Percentiles rank a stretch among this genome's conserved stretches.
Conservation (phyloP, 1,284 basidiomycete species). For the Naganishia liquefaciens region DNA sequence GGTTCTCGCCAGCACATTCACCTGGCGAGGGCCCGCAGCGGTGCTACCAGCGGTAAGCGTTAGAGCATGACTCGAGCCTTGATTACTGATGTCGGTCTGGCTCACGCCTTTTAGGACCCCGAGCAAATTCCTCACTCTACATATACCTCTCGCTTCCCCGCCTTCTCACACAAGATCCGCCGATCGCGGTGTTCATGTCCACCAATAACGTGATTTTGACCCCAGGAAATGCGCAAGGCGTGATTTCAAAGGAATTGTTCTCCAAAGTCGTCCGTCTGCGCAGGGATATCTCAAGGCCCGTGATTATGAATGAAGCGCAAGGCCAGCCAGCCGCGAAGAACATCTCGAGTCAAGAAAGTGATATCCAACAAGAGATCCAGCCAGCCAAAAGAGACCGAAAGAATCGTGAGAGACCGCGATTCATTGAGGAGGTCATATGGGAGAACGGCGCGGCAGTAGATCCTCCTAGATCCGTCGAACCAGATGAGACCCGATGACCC, state of each 20-base stretch:
- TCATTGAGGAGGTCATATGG: constrained; percentile 41
- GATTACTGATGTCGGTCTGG: not conserved
- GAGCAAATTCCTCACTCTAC: constrained; percentile 47
- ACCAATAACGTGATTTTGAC: constrained; percentile 53
- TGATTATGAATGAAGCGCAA: not conserved
- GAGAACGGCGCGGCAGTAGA: constrained; percentile 43
- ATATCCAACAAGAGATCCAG: constrained; percentile 1
- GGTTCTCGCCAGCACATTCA: constrained; percentile 54
- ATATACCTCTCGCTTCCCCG: constrained; percentile 50
- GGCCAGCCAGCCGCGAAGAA: not conserved
- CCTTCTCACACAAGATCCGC: constrained; percentile 38
- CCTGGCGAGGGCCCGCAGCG: constrained; percentile 47
- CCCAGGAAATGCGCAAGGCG: constrained; percentile 46
- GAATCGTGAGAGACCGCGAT: constrained; percentile 31
- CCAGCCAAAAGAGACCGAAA: constrained; percentile 26
- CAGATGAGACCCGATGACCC: not conserved
- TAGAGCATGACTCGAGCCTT: no score
- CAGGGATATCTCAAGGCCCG: constrained; percentile 23
- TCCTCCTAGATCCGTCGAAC: constrained; percentile 19
- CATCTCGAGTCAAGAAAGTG: not conserved
- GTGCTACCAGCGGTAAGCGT: constrained; percentile 30
- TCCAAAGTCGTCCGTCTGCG: constrained; percentile 41
- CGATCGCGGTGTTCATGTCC: constrained; percentile 49
- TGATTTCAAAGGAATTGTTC: constrained; percentile 44
- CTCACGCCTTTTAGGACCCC: constrained; percentile 41